Evolutionary conservation across 345 rosid genomes (phyloP), one percentile per base, ranked within the genome.

Genomic region (Gossypium raimondii): DNA sequence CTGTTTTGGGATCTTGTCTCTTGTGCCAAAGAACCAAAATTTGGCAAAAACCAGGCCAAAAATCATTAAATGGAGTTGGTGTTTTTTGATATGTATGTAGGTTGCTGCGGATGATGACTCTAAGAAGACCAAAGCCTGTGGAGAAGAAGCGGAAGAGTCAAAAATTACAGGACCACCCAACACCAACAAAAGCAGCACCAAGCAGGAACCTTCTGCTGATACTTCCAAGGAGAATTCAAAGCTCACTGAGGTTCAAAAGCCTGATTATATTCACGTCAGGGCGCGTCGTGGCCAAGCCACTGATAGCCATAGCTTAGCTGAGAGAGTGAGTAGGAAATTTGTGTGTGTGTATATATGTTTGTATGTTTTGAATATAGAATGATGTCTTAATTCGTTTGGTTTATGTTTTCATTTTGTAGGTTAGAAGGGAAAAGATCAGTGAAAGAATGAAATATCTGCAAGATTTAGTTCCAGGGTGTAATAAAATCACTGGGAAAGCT

Each of bases 221-320:
- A 80, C 77, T 69, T 88, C 97, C 0, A 90, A 83, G 80, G 94
- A 88, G 52, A 86, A 89, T 69, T 92, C 94, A 8, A 94, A 89
- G 69, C 85, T 73, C 51, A 79, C 88, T 0, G 90, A 90, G 68
- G 85, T 77, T 76, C 90, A 79, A 77, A 94, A 88, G 84, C 80
- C 84, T 0, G 99, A 93, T 85, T 93, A 91, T 78, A 95, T 95
- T 78, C 99, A 95, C 77, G 98, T 95, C 77, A 81, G 99, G 52
- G 99, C 98, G 2, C 94, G 98, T 11, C 88, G 99, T 8, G 98
- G 99, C 34, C 97, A 95, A 82, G 99, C 99, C 75, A 93, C 99
- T 27, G 98, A 95, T 73, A 95, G 98, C 84, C 99, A 95, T 77
- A 95, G 98, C 83, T 83, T 95, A 75, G 98, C 99, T 38, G 99